phyloP scores from a whole-genome alignment of 768 basidiomycete genomes.

The Phaeotremella skinneri region DNA sequence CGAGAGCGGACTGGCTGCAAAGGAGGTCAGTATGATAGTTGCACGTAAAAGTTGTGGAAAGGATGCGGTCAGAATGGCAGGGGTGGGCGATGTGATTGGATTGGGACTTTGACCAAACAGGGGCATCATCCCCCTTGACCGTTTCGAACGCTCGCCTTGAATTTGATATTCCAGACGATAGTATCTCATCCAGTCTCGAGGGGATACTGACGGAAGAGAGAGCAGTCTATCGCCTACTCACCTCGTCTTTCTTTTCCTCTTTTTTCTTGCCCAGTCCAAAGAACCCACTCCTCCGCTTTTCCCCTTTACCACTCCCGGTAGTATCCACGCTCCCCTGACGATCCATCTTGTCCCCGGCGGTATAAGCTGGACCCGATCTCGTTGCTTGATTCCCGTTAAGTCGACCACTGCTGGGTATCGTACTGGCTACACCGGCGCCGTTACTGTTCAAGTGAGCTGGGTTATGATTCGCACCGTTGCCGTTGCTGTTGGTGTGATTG shows the following conservation, averaged over 20 bases:
- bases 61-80: too few relatives aligned
- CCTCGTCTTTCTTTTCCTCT: conserved; percentile 26
- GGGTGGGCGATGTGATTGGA: too few relatives aligned
- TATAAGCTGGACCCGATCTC: conserved; percentile 7
- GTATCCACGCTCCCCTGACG: conserved; percentile 1
- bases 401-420: too few relatives aligned
- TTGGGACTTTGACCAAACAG: too few relatives aligned
- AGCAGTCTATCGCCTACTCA: too few relatives aligned
- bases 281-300: conserved; percentile 41
- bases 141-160: too few relatives aligned
- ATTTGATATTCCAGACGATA: too few relatives aligned
- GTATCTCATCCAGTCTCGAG: too few relatives aligned
- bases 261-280: conserved; percentile 40
- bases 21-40: not conserved
- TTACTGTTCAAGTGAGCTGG: not conserved
- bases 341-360: conserved; percentile 8
- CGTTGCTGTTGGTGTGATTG: conserved; percentile 10
- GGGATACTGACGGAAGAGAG: too few relatives aligned
- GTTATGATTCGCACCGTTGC: not conserved
- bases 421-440: too few relatives aligned
- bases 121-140: too few relatives aligned
- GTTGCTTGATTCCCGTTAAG: too few relatives aligned
- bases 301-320: conserved; percentile 13
- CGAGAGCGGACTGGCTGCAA: conserved; percentile 15
- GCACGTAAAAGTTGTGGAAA: conserved; percentile 9